Conservation (phyloP, 805 yeast genomes). For the Candida loeiensis region DNA sequence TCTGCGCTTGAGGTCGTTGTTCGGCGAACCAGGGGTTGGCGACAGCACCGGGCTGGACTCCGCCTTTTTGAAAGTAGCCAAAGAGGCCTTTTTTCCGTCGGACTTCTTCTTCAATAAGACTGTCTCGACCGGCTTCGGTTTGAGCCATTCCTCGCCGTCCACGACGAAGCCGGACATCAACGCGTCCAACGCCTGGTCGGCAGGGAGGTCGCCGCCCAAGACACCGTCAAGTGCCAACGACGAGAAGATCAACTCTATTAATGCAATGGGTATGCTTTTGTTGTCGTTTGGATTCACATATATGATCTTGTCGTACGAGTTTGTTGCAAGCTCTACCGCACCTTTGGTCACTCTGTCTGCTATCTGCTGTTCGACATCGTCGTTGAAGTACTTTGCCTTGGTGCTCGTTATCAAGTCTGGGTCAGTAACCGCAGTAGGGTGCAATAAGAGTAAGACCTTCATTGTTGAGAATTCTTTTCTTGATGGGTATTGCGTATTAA, state of each 20-base stretch:
- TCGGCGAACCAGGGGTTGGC: conserved; percentile 35
- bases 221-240: conserved; percentile 44
- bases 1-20: conserved; percentile 37
- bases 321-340: conserved; percentile 35
- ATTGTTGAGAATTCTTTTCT: conserved; percentile 6
- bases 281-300: conserved; percentile 55
- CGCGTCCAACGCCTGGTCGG: conserved; percentile 54
- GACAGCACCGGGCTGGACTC: conserved; percentile 20
- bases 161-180: conserved; percentile 63
- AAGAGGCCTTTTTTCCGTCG: conserved; percentile 6
- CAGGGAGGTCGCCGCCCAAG: conserved; percentile 52
- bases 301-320: conserved; percentile 42
- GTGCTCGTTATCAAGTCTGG: conserved; percentile 43
- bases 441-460: conserved; percentile 48
- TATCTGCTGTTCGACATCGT: conserved; percentile 43
- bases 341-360: conserved; percentile 56
- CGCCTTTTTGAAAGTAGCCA: conserved; percentile 19
- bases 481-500: neutral
- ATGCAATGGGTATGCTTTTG: conserved; percentile 42
- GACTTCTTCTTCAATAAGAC: conserved; percentile 30
- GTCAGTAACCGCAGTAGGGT: conserved; percentile 63
- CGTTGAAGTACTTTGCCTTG: conserved; percentile 28
- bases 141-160: conserved; percentile 49
- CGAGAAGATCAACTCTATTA: conserved; percentile 38
- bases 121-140: conserved; percentile 40